Evolutionary conservation across 139 green algal species (phyloP).

Genomic region (Picochlorum sp.): DNA sequence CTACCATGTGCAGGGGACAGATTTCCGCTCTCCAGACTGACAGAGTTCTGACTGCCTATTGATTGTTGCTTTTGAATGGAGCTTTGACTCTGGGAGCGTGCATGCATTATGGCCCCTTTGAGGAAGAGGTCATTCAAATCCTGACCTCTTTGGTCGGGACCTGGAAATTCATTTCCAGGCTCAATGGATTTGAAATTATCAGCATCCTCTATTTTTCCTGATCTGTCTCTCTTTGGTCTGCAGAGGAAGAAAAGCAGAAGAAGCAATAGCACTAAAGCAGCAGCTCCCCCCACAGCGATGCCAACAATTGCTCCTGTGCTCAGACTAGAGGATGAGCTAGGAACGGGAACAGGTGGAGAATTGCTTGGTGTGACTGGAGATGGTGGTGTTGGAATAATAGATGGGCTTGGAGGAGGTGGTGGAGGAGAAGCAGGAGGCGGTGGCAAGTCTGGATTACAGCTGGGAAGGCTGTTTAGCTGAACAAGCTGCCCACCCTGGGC

Average conservation of each 20-base stretch:
- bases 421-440: constrained; percentile 3
- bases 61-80: not conserved
- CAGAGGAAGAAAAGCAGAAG: constrained; percentile 11
- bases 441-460: not conserved
- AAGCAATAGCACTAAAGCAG: constrained; percentile 6
- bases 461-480: not conserved
- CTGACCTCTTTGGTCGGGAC: not conserved
- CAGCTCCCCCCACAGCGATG: constrained; percentile 17
- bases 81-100: not conserved
- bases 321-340: no score
- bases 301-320: constrained; percentile 19
- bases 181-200: not conserved
- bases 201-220: not conserved
- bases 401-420: not conserved
- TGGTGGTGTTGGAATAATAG: not conserved
- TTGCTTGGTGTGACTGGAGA: not conserved
- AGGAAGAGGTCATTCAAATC: not conserved
- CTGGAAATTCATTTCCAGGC: not conserved
- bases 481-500: not conserved
- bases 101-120: not conserved
- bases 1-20: not conserved
- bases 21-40: not conserved
- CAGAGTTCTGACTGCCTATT: constrained; percentile 1
- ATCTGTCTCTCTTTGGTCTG: not conserved
- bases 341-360: no score